Base-by-base conservation (phyloP, 805 yeast species). In the Lipomyces kockii region DNA sequence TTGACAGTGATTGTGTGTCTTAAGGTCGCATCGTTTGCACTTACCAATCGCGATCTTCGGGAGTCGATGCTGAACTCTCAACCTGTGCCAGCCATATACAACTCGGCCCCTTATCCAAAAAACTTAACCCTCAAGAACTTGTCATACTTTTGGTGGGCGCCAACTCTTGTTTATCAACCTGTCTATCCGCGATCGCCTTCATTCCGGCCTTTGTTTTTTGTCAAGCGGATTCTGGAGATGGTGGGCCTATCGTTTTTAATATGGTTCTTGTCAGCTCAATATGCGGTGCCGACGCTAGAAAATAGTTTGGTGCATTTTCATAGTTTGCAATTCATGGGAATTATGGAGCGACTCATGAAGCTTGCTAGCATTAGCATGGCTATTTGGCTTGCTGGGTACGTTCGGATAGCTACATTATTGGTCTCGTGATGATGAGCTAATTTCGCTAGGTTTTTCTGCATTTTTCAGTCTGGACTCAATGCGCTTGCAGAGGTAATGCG, bases 121-220 rank as follows among this genome's bases (percentile, higher is more conserved):
- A 83, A 82, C 70, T 74, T 83, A 57, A 77, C 82, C 0, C 56
- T 80, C 17, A 17, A 65, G 8, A 80, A 80, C 63, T 65, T 80
- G 25, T 71, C 77, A 11, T 79, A 80, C 70, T 83, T 79, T 72
- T 79, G 83, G 81, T 76, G 78, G 73, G 82, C 83, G 0, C 85
- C 85, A 1, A 83, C 85, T 3, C 76, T 83, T 60, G 80, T 83
- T 9, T 83, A 83, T 71, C 85, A 83, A 72, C 85, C 85, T 0
- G 82, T 78, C 8, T 83, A 83, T 70, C 85, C 85, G 4, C 74
- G 78, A 22, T 73, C 79, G 8, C 69, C 74, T 1, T 63, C 72
- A 17, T 74, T 78, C 39, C 72, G 82, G 27, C 69, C 75, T 60
- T 72, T 75, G n/a, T 77, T 76, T 61, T 73, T 79, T 39, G 52